Evolutionary conservation across 1,139 yeast genomes (phyloP), one percentile per base, ranked within the genome.

Genomic region (Geotrichum klebahnii): DNA sequence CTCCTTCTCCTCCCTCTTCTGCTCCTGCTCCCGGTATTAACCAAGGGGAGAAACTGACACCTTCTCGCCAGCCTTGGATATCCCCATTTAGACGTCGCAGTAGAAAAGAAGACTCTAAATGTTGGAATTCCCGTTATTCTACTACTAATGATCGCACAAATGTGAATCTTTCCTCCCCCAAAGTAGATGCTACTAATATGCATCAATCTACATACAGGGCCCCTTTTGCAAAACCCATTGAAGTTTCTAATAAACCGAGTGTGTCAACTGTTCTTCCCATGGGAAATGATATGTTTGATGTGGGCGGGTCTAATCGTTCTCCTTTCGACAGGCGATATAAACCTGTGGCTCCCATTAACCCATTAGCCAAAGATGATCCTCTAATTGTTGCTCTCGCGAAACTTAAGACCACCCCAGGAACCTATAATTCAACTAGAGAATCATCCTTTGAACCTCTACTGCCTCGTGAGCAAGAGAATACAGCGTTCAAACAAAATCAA

Each of bases 321-420:
- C 42, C 53, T 19, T 41, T 46, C 19, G 44, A 22, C 12, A 29
- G 50, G 2, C 19, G 45, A n/a, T 36, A 57, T 17, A 44, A 57
- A 12, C 48, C 62, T 2, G 50, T 57, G 4, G 57, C 60, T n/a
- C 55, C 59, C 9, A 53, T 58, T 44, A 61, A 61, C 52, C 39
- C 57, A n/a, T 41, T 60, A 42, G 50, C 61, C n/a, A 52, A 57
- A 42, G 70, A 67, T 22, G 80, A 76, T 55, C 79, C 75, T 61
- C 74, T 69, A 71, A 81, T 67, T 61, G 81, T 73, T 69, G 89
- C 68, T 52, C 62, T 84, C 47, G 87, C 82, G 59, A 83, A 81
- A 58, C 73, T 84, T 59, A 81, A 81, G 59, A 67, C 77, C 19
- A 58, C 59, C 10, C 48, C 50, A 26, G 46, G 34, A 12, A 17